A percentile compares a stretch with the other conserved stretches of the same genome.
Conservation (phyloP, 345 rosid genomes). For the Salix arbutifolia region DNA sequence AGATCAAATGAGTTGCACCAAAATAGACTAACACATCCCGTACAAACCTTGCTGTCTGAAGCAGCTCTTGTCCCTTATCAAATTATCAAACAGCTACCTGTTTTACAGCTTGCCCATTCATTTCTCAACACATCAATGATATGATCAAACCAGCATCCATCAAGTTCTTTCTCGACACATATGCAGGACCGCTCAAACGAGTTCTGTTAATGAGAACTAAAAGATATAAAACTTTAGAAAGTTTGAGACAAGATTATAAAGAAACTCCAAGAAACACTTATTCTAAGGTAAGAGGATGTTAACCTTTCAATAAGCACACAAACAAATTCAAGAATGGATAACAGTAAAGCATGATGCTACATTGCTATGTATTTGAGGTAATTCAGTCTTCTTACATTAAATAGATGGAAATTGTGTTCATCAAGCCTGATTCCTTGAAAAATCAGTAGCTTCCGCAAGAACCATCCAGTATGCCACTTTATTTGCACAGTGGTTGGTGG, state of each 20-base stretch:
- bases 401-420: slow-evolving; percentile 27
- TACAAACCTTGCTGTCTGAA: not conserved
- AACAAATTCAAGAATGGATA: too few species aligned
- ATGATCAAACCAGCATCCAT: slow-evolving; percentile 58
- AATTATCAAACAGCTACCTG: slow-evolving; percentile 4
- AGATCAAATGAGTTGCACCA: slow-evolving; percentile 5
- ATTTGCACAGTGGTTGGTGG: slow-evolving; percentile 27
- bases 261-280: slow-evolving; percentile 1
- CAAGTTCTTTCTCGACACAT: slow-evolving; percentile 45
- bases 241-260: slow-evolving; percentile 6
- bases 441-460: slow-evolving; percentile 40
- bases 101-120: slow-evolving; percentile 19
- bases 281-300: not conserved
- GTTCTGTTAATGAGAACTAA: slow-evolving; percentile 60
- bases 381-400: slow-evolving; percentile 43
- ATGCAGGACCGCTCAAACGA: slow-evolving; percentile 41
- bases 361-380: not conserved
- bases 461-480: slow-evolving; percentile 54
- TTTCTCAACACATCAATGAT: slow-evolving; percentile 5
- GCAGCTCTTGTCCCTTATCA: not conserved
- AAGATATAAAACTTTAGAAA: slow-evolving; percentile 60
- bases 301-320: not conserved
- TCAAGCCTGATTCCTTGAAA: slow-evolving; percentile 32
- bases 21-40: not conserved
- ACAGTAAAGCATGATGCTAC: not conserved